Percentiles rank a stretch among this genome's conserved stretches.
These are phyloP conservation scores for Neurospora pannonica DNA, from an alignment of 495 filamentous ascomycete genomes.

Conservation along the genomic window DNA sequence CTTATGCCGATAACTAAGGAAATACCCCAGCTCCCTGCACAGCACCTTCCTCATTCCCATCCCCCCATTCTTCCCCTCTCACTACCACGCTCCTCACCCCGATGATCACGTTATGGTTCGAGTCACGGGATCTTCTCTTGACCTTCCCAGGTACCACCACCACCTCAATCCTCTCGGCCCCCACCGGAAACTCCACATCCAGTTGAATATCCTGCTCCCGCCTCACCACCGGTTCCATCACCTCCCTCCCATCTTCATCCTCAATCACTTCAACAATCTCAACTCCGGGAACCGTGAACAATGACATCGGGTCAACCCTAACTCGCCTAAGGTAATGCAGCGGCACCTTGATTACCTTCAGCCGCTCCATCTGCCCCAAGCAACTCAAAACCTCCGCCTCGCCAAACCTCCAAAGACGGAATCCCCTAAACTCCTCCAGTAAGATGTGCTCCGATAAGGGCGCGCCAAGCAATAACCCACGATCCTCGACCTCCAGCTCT, in stretches of 20 bases:
- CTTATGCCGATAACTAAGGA: neutral
- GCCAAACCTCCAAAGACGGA: too few species aligned
- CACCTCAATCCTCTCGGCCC: neutral
- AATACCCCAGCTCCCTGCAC: neutral
- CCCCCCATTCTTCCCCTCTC: neutral
- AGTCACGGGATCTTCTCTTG: too few species aligned
- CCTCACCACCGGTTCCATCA: neutral
- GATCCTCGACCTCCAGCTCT: neutral
- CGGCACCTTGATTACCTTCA: neutral
- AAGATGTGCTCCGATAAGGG: too few species aligned
- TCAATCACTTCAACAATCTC: neutral
- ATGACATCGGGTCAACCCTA: too few species aligned
- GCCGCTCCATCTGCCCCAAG: neutral
- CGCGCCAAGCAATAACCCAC: neutral
- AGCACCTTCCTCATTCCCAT: neutral
- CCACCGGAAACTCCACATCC: neutral
- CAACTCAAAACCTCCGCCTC: neutral
- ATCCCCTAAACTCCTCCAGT: too few species aligned
- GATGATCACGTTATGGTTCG: too few species aligned
- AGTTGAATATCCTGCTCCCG: neutral
- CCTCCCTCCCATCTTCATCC: neutral
- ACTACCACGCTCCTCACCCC: neutral
- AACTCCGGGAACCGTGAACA: neutral
- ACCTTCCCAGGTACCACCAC: neutral
- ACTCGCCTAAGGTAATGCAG: neutral